Conservation (phyloP, 1,139 yeast species). For the Candida sojae region DNA sequence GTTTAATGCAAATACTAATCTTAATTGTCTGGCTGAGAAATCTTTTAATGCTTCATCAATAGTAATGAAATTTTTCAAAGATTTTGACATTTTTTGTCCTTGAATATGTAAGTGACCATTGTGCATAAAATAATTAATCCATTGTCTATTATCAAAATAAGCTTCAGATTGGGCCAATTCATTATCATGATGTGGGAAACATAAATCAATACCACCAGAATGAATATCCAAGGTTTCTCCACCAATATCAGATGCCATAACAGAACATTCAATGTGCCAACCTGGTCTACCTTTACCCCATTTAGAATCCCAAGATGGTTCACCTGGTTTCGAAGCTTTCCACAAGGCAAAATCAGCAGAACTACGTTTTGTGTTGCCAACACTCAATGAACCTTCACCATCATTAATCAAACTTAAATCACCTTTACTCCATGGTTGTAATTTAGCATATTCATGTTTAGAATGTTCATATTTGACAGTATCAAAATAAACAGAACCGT, state of each 20-base stretch:
- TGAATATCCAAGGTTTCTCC: conserved; percentile 91
- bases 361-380: conserved; percentile 61
- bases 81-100: conserved; percentile 97
- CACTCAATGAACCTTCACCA: conserved; percentile 88
- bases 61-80: conserved; percentile 91
- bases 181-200: conserved; percentile 99
- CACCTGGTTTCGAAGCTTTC: conserved; percentile 97
- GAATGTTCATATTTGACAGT: conserved; percentile 77
- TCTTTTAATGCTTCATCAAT: conserved; percentile 82
- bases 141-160: conserved; percentile 81
- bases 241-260: conserved; percentile 91
- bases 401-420: conserved; percentile 83
- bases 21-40: conserved; percentile 76
- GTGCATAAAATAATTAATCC: conserved; percentile 96
- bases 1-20: conserved; percentile 86
- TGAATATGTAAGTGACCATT: conserved; percentile 97
- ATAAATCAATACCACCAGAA: conserved; percentile 95
- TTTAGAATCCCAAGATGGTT: conserved; percentile 92
- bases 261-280: conserved; percentile 99
- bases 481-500: conserved; percentile 95
- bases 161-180: conserved; percentile 98
- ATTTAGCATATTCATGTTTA: conserved; percentile 85
- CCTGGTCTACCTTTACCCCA: conserved; percentile 99
- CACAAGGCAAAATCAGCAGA: conserved; percentile 92
- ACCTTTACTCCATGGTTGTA: conserved; percentile 98